Conservation (phyloP, 352 stramenopile species). For the Phytophthora pluvialis region DNA sequence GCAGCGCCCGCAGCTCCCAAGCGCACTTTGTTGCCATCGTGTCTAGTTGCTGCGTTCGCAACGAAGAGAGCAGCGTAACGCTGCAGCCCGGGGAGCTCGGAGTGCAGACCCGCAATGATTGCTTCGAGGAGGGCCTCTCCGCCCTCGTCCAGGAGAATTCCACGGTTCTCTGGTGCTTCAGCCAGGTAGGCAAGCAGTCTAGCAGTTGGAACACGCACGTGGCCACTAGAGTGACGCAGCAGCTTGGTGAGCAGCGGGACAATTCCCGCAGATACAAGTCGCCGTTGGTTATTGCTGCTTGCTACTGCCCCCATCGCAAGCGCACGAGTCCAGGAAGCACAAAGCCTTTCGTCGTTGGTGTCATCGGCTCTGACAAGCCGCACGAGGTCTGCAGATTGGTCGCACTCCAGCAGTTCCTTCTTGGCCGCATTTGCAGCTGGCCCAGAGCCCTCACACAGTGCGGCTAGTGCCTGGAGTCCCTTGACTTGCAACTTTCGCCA, state of each 20-base stretch:
- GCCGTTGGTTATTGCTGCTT: constrained; percentile 60
- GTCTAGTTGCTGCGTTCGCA: constrained; percentile 63
- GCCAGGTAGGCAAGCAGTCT: constrained; percentile 60
- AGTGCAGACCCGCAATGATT: constrained; percentile 52
- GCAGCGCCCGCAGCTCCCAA: constrained; percentile 57
- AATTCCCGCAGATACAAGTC: constrained; percentile 42
- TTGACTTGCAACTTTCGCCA: constrained; percentile 53
- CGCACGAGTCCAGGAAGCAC: constrained; percentile 53
- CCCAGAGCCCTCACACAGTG: constrained; percentile 45
- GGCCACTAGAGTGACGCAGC: constrained; percentile 26
- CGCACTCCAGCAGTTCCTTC: constrained; percentile 63
- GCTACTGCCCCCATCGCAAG: constrained; percentile 48
- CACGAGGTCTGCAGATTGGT: constrained; percentile 47
- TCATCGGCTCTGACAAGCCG: constrained; percentile 29
- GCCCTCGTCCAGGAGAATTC: constrained; percentile 48
- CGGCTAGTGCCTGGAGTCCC: constrained; percentile 56
- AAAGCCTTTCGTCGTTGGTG: constrained; percentile 39
- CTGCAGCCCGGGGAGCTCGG: constrained; percentile 62
- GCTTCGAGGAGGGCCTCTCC: constrained; percentile 42
- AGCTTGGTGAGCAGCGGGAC: constrained; percentile 49
- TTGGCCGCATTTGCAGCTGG: constrained; percentile 51
- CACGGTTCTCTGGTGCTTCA: constrained; percentile 53
- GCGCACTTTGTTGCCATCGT: constrained; percentile 64
- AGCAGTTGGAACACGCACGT: constrained; percentile 38
- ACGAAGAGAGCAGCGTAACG: constrained; percentile 63